A percentile compares a stretch with the other conserved stretches of the same genome.
Conservation (phyloP, 176 grass and related monocot species). For the Oryza longistaminata region DNA sequence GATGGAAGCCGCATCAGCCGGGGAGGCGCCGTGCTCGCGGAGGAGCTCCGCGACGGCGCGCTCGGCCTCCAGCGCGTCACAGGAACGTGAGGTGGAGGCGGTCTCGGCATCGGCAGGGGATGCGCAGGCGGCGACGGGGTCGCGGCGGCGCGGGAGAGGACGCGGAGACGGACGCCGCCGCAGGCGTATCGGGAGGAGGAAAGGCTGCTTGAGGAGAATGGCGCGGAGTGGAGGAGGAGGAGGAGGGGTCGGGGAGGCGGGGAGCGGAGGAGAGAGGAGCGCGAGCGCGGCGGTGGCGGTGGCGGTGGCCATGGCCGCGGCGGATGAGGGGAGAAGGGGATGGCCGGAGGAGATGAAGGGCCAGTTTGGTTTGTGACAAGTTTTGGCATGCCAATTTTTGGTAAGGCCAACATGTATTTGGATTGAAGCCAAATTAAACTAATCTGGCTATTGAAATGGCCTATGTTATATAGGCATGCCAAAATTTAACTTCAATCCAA, state of each 20-base stretch:
- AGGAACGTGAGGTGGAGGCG: neutral
- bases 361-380: too few relatives aligned
- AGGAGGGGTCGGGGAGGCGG: neutral
- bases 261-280: neutral
- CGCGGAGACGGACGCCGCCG: neutral
- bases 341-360: neutral
- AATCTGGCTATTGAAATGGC: too few relatives aligned
- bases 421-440: too few relatives aligned
- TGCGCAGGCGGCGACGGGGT: neutral
- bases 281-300: conserved; percentile 27
- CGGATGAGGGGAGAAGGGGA: neutral
- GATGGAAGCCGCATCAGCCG: conserved; percentile 46
- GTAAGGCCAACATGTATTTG: too few relatives aligned
- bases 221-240: neutral
- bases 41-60: conserved; percentile 56
- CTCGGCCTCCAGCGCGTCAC: conserved; percentile 33
- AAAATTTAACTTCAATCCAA: too few relatives aligned
- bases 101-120: neutral
- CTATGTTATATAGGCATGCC: too few relatives aligned
- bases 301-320: neutral
- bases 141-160: neutral
- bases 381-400: too few relatives aligned
- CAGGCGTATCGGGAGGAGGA: neutral
- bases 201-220: neutral
- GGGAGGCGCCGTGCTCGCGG: conserved; percentile 50